Percentiles rank a stretch among this genome's conserved stretches.
Evolutionary conservation across 495 filamentous ascomycete genomes (phyloP).

Genomic region (Pyronema omphalodes): DNA sequence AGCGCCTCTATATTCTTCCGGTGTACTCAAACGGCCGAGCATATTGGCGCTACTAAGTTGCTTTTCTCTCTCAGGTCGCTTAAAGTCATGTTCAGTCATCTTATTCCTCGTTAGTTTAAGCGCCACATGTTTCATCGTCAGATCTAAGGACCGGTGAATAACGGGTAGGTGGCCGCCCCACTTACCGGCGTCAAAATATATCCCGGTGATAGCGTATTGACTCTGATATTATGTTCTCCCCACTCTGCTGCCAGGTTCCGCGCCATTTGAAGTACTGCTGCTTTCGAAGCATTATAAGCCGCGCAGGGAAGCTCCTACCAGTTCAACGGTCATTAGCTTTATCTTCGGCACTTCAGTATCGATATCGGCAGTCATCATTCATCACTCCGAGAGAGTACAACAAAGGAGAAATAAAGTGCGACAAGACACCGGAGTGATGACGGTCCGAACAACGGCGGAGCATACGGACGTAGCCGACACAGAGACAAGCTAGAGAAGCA

Average conservation of each 20-base stretch:
- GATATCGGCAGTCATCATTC: no score
- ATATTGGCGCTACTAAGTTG: conserved; percentile 54
- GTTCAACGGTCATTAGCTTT: no score
- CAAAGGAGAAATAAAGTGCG: no score
- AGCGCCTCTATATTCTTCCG: conserved; percentile 52
- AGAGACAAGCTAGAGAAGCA: no score
- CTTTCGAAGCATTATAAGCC: conserved; percentile 54
- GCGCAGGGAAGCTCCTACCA: conserved; percentile 42
- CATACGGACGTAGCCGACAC: no score
- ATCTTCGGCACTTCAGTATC: no score
- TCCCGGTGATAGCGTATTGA: conserved; percentile 49
- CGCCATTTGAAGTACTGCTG: conserved; percentile 46
- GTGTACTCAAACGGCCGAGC: conserved; percentile 42
- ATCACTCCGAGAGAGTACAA: no score
- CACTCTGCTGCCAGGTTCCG: conserved; percentile 55
- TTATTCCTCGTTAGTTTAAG: conserved; percentile 16
- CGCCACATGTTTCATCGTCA: no score
- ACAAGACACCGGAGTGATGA: no score
- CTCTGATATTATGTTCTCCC: conserved; percentile 46
- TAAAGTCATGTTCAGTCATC: conserved; percentile 44
- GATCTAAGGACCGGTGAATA: conserved; percentile 26
- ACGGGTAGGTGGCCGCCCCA: conserved; percentile 24
- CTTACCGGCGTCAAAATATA: conserved; percentile 45
- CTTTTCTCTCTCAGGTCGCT: conserved; percentile 38
- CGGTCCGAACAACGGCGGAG: no score